phyloP scores from a whole-genome alignment of 2,329 filamentous ascomycete species.

The Annulohypoxylon truncatum region DNA sequence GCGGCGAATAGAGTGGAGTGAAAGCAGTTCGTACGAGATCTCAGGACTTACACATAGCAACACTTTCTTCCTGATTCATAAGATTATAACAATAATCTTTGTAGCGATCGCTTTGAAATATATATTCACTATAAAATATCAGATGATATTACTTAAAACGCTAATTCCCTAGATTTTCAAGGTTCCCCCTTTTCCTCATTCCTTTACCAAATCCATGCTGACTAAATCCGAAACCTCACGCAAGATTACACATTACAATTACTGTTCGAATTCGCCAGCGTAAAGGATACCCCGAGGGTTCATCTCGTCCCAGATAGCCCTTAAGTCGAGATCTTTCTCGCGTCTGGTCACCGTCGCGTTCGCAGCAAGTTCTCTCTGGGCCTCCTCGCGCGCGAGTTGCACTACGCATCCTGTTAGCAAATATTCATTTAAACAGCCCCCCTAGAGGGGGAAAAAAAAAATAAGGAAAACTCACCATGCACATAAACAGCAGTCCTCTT shows the following conservation, averaged over 20 bases:
- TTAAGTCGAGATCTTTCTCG: constrained; percentile 51
- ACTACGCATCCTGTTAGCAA: constrained; percentile 45
- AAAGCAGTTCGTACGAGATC: too few species aligned
- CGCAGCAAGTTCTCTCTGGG: constrained; percentile 50
- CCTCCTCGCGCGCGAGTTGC: constrained; percentile 56
- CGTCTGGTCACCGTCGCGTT: constrained; percentile 48
- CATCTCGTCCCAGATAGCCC: constrained; percentile 59
- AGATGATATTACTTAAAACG: constrained; percentile 2
- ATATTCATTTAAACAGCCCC: not conserved
- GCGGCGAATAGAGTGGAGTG: too few species aligned
- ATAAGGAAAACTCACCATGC: constrained; percentile 60
- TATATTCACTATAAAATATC: not conserved
- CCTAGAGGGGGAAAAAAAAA: not conserved
- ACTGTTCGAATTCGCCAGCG: constrained; percentile 56
- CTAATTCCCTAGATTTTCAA: not conserved
- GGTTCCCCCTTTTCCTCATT: not conserved
- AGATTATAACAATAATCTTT: too few species aligned
- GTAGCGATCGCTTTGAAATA: not conserved
- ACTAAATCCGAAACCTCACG: not conserved
- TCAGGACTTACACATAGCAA: too few species aligned
- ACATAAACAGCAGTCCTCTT: constrained; percentile 68
- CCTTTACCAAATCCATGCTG: not conserved
- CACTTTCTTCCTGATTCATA: too few species aligned
- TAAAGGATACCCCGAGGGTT: constrained; percentile 60
- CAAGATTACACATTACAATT: constrained; percentile 9